A percentile compares a stretch with the other conserved stretches of the same genome.
Conservation (phyloP, 1,284 basidiomycete species). For the Acaromyces ingoldii region DNA sequence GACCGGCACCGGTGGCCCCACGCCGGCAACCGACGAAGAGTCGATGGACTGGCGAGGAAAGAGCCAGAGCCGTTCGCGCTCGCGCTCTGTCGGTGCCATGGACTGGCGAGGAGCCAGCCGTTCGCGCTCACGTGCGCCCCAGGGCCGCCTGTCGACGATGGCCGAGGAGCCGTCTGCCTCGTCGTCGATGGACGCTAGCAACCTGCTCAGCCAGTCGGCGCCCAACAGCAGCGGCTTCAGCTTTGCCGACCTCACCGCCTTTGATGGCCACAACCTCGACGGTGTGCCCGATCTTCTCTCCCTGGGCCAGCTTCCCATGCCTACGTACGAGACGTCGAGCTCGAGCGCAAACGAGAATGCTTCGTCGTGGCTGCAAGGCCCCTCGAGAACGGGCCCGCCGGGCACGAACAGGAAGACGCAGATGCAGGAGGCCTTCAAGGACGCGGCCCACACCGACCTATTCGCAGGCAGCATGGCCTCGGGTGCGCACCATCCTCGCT, state of each 20-base stretch:
- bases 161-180: conserved; percentile 24
- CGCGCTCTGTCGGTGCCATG: conserved; percentile 62
- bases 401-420: conserved; percentile 21
- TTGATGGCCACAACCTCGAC: conserved; percentile 5
- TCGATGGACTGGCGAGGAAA: conserved; percentile 49
- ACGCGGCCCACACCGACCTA: conserved; percentile 37
- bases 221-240: conserved; percentile 24
- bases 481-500: not conserved
- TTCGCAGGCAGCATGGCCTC: conserved; percentile 20
- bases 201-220: conserved; percentile 29
- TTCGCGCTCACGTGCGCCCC: conserved; percentile 79
- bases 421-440: conserved; percentile 37
- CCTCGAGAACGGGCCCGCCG: not conserved
- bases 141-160: conserved; percentile 24
- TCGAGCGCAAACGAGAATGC: not conserved
- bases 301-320: not conserved
- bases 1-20: conserved; percentile 7
- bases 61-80: conserved; percentile 51
- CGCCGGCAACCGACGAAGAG: conserved; percentile 32
- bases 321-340: not conserved
- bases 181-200: too few species aligned
- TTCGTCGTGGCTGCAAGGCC: too few species aligned
- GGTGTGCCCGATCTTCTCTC: conserved; percentile 6
- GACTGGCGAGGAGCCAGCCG: conserved; percentile 90
- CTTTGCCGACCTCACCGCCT: conserved; percentile 27